A percentile compares a stretch with the other conserved stretches of the same genome.
Evolutionary conservation across 441 rosid genomes (phyloP).

Genomic region (Theobroma grandiflorum): DNA sequence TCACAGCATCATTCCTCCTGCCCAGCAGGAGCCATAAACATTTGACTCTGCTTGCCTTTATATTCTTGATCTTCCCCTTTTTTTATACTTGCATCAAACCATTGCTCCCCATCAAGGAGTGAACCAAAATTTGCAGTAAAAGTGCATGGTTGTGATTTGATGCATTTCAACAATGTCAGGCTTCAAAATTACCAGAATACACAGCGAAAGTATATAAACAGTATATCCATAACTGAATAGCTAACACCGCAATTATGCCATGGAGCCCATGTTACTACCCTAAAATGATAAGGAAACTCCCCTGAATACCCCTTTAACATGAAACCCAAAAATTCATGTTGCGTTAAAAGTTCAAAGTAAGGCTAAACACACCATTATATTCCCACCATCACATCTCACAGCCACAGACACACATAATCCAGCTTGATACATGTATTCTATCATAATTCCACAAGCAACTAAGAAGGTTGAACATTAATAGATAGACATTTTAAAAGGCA

Average conservation of each 20-base stretch:
- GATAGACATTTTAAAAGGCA: background rate
- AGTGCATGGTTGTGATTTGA: background rate
- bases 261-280: background rate
- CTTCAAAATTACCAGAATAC: background rate
- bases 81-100: background rate
- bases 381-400: background rate
- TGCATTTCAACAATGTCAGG: background rate
- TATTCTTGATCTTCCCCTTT: background rate
- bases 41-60: background rate
- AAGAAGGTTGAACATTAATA: background rate
- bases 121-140: background rate
- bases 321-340: background rate
- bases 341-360: background rate
- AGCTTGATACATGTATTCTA: background rate
- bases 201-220: background rate
- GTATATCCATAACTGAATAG: background rate
- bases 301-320: background rate
- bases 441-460: background rate
- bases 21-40: background rate
- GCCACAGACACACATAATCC: background rate
- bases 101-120: background rate
- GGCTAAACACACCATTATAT: background rate
- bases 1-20: background rate
- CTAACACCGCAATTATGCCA: background rate
- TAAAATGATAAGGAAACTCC: background rate